Base-by-base conservation (phyloP, 2,329 filamentous ascomycete species). In the Apiospora sp. region DNA sequence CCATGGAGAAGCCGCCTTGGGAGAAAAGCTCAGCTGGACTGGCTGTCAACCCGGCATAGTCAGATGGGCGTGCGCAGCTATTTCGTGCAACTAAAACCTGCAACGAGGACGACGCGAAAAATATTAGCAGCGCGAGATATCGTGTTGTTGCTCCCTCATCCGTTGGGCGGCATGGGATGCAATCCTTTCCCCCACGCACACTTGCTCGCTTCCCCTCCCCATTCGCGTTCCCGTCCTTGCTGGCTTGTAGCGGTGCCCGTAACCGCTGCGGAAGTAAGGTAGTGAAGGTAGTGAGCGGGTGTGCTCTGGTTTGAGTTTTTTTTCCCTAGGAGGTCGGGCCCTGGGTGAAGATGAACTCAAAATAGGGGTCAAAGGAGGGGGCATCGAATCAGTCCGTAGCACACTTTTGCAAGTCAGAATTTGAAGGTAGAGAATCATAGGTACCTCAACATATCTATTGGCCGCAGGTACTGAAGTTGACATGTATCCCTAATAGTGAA, bases 111-210 rank as follows among this genome's bases (percentile, higher is more conserved):
- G 54, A 61, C 27, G 30, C 54, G 30, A 22, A 61, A 19, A 61
- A 16, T 37, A 34, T 22, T 61, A 61, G 8, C 30, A n/a, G 30
- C 30, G 16, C 16, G 7, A 61, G 30, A 37, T 61, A 61, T 61
- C 54, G 54, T 61, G 34, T 61, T 37, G 27, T 12, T 64, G 27
- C 58, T 41, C 22, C 22, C 34, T n/a, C 34, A 22, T 58, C 58
- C 58, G 34, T 64, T 41, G 58, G 58, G 58, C 58, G 58, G 41
- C 58, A 64, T 64, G 58, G 58, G 54, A 3, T 61, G 54, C 30
- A 2, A 37, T 14, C 58, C 58, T 64, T 41, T 41, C 37, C 1
- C 37, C 2, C 37, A 41, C 58, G 19, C 58, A 10, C 22, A 12
- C 58, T 30, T 30, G 37, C 7, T 37, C 30, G 27, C 54, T 19